A percentile compares a stretch with the other conserved stretches of the same genome.
These are phyloP conservation scores for Geotrichum carabidarum DNA, from an alignment of 1,139 yeast genomes.

Conservation along the genomic window DNA sequence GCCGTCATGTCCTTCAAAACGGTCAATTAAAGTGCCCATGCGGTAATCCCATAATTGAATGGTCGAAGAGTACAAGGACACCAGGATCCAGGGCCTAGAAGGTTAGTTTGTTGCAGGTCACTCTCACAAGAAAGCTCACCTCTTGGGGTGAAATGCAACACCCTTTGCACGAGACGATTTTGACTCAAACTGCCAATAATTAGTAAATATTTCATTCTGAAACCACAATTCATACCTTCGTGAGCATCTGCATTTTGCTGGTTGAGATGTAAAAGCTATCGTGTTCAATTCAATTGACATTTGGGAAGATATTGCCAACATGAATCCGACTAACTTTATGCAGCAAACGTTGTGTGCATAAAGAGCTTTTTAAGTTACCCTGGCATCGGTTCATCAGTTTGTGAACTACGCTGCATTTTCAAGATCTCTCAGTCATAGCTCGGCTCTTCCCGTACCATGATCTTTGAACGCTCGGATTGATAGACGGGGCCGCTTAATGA, in stretches of 20 bases:
- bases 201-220: constrained; percentile 2
- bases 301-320: constrained; percentile 3
- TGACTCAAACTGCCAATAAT: constrained; percentile 70
- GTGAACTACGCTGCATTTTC: no score
- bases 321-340: neutral
- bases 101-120: neutral
- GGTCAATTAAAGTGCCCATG: constrained; percentile 95
- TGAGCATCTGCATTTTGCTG: constrained; percentile 83
- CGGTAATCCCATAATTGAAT: constrained; percentile 98
- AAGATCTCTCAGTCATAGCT: neutral
- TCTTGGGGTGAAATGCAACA: constrained; percentile 93
- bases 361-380: constrained; percentile 1
- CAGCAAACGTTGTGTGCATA: constrained; percentile 9
- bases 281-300: constrained; percentile 10
- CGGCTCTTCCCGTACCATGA: neutral
- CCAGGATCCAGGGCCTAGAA: constrained; percentile 90
- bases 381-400: neutral
- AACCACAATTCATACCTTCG: constrained; percentile 49
- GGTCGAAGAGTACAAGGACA: constrained; percentile 88
- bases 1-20: constrained; percentile 97
- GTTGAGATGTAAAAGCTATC: constrained; percentile 5
- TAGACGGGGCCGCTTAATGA: neutral
- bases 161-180: constrained; percentile 98
- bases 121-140: constrained; percentile 36
- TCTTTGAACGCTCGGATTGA: neutral